Evolutionary conservation across 2,329 filamentous ascomycete species (phyloP).

Genomic region (Ophiostoma angusticollis): DNA sequence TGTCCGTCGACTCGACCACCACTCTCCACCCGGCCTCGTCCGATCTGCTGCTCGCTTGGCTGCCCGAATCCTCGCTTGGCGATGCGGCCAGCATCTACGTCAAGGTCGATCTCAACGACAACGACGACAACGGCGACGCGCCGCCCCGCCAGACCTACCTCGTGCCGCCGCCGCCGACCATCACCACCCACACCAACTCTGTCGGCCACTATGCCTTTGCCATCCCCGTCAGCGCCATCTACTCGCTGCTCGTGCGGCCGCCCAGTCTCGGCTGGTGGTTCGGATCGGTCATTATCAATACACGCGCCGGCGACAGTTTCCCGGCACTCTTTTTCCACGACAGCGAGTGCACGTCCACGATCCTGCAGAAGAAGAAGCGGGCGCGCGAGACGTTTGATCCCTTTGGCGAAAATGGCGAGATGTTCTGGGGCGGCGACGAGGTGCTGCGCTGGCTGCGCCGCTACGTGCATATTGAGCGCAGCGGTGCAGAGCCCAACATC

Average conservation of each 20-base stretch:
- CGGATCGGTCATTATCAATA: constrained; percentile 88
- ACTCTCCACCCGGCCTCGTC: constrained; percentile 38
- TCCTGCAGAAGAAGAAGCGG: constrained; percentile 80
- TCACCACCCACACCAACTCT: constrained; percentile 59
- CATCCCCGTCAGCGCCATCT: constrained; percentile 78
- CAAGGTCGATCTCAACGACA: constrained; percentile 83
- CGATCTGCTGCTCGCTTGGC: constrained; percentile 80
- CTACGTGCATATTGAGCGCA: constrained; percentile 74
- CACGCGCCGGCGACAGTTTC: constrained; percentile 78
- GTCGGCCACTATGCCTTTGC: constrained; percentile 81
- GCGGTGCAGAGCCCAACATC: constrained; percentile 74
- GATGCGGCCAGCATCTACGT: constrained; percentile 82
- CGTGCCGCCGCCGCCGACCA: constrained; percentile 80
- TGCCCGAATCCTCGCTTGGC: constrained; percentile 79
- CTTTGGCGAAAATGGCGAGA: constrained; percentile 68
- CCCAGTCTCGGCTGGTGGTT: constrained; percentile 98
- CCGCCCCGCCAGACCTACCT: constrained; percentile 79
- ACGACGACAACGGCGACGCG: constrained; percentile 36
- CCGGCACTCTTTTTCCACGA: constrained; percentile 97
- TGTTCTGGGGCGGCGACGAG: constrained; percentile 98
- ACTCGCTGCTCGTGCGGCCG: constrained; percentile 77
- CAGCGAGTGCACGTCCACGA: constrained; percentile 89
- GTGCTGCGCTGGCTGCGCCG: constrained; percentile 79
- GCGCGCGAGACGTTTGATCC: constrained; percentile 80
- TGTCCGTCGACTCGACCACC: constrained; percentile 25